Evolutionary conservation across 2,329 filamentous ascomycete genomes (phyloP), one percentile per base, ranked within the genome.

Genomic region (Diplodia scrobiculata): DNA sequence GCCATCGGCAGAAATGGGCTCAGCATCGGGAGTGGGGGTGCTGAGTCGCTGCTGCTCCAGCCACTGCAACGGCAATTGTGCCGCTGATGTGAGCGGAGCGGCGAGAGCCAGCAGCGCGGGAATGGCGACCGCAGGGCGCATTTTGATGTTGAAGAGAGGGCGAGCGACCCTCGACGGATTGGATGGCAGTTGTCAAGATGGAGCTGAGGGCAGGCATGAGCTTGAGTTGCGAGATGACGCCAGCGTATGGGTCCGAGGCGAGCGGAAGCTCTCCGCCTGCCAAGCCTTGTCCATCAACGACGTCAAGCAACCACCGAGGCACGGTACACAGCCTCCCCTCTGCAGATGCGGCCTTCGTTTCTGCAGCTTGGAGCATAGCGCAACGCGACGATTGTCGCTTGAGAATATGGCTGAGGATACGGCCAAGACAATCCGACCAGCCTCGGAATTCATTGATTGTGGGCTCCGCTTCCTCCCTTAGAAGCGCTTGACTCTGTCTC

Each of bases 401-500:
- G 9, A 36, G 34, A 11, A 11, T 36, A 10, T 6, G 10, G 9
- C 34, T 36, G 21, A 41, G 14, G 10, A 14, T 27, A 25, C 32
- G 34, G 9, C 1, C 45, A 29, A 36, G 19, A 29, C 34, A 11
- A 45, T 11, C 21, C 19, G 21, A 21, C 27, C 45, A 27, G 27
- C 45, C 5, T 19, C 45, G n/a, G 14, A 48, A 50, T 38, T 7
- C 9, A 50, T 36, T 50, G n/a, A n/a, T 5, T 58, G 27, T 14
- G 21, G n/a, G 14, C n/a, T 34, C 25, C 10, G n/a, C 14, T 29
- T 36, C 34, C 14, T n/a, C 32, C 32, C 19, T 65, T 47, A 81
- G 79, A 54, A 77, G 71, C 79, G 80, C 71, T 83, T 82, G 58
- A 83, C 83, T 69, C 80, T 81, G 67, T 87, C 85, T 2, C 84